These are phyloP conservation scores for Fusarium sp. DNA, from an alignment of 2,329 filamentous ascomycete genomes.

Conservation along the genomic window DNA sequence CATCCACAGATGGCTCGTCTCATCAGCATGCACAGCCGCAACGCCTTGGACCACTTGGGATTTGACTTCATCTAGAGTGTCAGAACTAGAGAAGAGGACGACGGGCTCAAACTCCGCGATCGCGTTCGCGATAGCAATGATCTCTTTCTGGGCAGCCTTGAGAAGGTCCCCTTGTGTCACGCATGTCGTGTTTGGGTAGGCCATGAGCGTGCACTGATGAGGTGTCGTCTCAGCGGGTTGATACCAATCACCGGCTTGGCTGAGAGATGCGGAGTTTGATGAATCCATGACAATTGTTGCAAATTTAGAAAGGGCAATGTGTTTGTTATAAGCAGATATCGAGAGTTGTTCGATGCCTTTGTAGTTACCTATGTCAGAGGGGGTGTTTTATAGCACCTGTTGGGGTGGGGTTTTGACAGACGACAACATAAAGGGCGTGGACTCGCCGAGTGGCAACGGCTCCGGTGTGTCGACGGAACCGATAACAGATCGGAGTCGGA, in stretches of 20 bases:
- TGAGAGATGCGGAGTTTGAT: background rate
- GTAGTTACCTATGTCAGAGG: too few relatives aligned
- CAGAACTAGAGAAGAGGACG: background rate
- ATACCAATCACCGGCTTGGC: background rate
- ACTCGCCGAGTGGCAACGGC: too few relatives aligned
- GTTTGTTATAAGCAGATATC: background rate
- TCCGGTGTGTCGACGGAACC: too few relatives aligned
- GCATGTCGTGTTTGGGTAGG: background rate
- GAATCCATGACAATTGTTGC: background rate
- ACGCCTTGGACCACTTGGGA: background rate
- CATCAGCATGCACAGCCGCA: background rate
- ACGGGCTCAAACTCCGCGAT: slow-evolving; percentile 5
- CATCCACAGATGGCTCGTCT: background rate
- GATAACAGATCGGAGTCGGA: too few relatives aligned
- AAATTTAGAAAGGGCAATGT: too few relatives aligned
- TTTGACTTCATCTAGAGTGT: background rate
- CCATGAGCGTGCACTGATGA: slow-evolving; percentile 7
- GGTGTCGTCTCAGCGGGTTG: slow-evolving; percentile 9
- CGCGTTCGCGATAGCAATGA: background rate
- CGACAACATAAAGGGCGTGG: too few relatives aligned
- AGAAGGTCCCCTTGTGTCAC: background rate
- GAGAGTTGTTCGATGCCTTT: background rate
- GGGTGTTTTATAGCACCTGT: too few relatives aligned
- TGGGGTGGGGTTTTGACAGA: too few relatives aligned
- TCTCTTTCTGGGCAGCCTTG: background rate